Evolutionary conservation across 2,329 filamentous ascomycete genomes (phyloP).

Genomic region (Fusarium sp.): DNA sequence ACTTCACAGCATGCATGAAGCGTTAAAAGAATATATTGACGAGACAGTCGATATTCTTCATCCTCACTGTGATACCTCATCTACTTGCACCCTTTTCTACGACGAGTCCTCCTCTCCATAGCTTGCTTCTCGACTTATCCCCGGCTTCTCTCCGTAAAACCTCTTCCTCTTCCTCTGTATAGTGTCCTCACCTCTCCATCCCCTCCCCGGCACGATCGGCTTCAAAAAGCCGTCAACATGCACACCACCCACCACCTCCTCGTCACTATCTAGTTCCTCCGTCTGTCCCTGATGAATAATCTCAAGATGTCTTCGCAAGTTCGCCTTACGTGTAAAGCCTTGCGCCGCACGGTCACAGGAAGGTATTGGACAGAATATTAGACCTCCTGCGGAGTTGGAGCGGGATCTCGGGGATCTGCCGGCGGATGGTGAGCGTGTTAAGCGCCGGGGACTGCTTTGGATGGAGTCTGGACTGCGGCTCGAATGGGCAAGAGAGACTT

Average conservation of each 20-base stretch:
- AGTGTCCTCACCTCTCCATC: constrained; percentile 61
- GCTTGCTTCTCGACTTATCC: constrained; percentile 30
- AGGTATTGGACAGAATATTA: constrained; percentile 56
- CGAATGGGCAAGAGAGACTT: constrained; percentile 48
- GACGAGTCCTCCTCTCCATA: constrained; percentile 24
- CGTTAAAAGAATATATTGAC: not conserved
- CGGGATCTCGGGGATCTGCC: constrained; percentile 39
- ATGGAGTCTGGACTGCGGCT: constrained; percentile 47
- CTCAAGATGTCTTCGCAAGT: constrained; percentile 57
- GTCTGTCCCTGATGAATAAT: constrained; percentile 56
- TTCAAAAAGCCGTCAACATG: constrained; percentile 77
- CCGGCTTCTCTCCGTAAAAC: constrained; percentile 39
- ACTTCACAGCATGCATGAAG: not conserved
- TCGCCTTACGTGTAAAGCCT: constrained; percentile 55
- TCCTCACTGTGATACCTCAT: too few relatives aligned
- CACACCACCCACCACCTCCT: constrained; percentile 71
- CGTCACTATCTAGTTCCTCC: constrained; percentile 59
- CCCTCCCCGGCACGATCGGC: constrained; percentile 63
- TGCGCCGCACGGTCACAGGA: constrained; percentile 55
- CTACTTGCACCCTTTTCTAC: not conserved
- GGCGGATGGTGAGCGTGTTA: constrained; percentile 33
- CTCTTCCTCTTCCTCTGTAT: constrained; percentile 50
- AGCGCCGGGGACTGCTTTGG: constrained; percentile 42
- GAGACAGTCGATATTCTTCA: not conserved
- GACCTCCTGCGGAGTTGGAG: constrained; percentile 51